phyloP scores from a whole-genome alignment of 169 alveolate species.

The Eimeria sp. region DNA sequence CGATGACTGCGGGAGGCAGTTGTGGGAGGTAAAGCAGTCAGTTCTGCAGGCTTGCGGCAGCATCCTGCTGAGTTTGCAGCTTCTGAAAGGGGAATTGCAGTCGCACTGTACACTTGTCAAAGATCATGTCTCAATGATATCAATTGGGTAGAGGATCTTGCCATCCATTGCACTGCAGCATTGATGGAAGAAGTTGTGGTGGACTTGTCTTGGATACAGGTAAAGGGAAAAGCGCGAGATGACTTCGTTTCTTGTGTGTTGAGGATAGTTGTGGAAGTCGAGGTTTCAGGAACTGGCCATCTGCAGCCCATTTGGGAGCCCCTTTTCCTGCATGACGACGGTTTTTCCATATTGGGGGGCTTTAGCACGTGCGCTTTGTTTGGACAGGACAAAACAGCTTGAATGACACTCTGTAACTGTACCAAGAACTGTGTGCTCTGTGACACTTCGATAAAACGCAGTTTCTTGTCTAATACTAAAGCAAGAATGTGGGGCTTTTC shows the following conservation, averaged over 20 bases:
- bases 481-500: neutral
- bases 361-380: neutral
- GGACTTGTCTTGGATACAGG: neutral
- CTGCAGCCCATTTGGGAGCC: neutral
- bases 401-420: too few relatives aligned
- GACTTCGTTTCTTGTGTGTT: neutral
- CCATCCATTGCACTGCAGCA: neutral
- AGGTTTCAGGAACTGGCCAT: neutral
- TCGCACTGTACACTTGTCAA: neutral
- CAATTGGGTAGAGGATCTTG: neutral
- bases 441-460: neutral
- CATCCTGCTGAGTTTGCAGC: neutral
- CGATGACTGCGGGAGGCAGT: neutral
- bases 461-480: neutral
- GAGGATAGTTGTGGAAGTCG: neutral
- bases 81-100: neutral
- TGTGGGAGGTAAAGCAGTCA: neutral
- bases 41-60: constrained; percentile 8
- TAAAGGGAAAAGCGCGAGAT: neutral
- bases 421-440: neutral
- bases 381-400: neutral
- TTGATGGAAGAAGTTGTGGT: neutral
- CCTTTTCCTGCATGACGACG: neutral
- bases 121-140: neutral
- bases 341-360: constrained; percentile 12